These are phyloP conservation scores for Solanum aculeatissimum DNA, from an alignment of 305 asterid genomes.

Conservation along the genomic window DNA sequence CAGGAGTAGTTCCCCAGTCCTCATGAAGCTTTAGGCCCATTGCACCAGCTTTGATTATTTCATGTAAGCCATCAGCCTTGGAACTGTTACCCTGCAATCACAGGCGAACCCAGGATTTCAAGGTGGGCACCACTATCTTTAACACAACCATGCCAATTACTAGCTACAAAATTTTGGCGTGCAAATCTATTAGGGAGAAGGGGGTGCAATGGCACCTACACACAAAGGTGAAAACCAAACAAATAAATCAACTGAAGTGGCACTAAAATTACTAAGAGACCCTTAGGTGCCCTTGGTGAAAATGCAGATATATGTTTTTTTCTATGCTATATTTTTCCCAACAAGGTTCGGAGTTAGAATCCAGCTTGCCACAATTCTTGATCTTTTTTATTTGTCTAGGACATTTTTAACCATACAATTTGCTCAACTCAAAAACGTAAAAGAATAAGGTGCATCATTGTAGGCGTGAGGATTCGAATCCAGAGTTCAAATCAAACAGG, in stretches of 20 bases:
- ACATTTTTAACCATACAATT: background rate
- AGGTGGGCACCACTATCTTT: background rate
- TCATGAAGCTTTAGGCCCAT: constrained; percentile 98
- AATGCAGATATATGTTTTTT: background rate
- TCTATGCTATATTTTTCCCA: background rate
- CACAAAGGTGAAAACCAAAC: background rate
- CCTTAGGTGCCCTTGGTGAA: background rate
- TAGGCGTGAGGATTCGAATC: background rate
- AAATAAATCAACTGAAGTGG: background rate
- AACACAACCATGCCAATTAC: background rate
- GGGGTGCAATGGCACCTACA: background rate
- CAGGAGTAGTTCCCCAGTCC: constrained; percentile 98
- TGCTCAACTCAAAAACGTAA: background rate
- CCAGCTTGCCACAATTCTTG: background rate
- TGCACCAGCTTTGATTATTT: constrained; percentile 87
- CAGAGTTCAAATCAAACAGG: background rate
- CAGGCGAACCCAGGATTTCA: background rate
- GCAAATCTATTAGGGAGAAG: background rate
- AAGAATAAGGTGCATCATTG: background rate
- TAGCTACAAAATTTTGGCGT: background rate
- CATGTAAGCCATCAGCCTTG: constrained; percentile 63
- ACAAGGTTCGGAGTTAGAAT: background rate
- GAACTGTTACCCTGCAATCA: constrained; percentile 59
- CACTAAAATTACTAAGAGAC: background rate
- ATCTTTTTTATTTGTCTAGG: background rate